phyloP scores from a whole-genome alignment of 129 eudicot genomes.

The Deinandra increscens region DNA sequence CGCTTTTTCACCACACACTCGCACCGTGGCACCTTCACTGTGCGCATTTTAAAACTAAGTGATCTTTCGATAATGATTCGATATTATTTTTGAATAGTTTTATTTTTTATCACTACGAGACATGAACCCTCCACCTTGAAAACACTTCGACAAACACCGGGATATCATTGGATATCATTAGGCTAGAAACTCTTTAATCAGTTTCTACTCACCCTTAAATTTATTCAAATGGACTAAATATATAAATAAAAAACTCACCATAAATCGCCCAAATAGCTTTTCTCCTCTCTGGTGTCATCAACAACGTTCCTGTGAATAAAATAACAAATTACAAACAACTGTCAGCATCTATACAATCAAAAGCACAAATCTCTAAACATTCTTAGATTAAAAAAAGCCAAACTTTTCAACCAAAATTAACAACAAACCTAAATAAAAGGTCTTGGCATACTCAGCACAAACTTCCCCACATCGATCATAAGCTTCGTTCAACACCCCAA shows the following conservation, averaged over 20 bases:
- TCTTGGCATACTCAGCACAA: constrained; percentile 98
- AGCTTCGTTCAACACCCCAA: constrained; percentile 77
- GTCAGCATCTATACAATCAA: not conserved
- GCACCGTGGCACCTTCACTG: too few relatives aligned
- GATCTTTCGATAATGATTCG: too few relatives aligned
- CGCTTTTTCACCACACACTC: too few relatives aligned
- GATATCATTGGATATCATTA: too few relatives aligned
- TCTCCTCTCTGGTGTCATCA: constrained; percentile 94
- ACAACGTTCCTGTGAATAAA: constrained; percentile 59
- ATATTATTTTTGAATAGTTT: too few relatives aligned
- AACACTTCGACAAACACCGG: too few relatives aligned
- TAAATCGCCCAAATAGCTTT: constrained; percentile 98
- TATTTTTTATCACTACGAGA: too few relatives aligned
- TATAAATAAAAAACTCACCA: constrained; percentile 43
- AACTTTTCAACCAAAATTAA: not conserved
- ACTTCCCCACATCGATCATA: constrained; percentile 98
- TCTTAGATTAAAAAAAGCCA: not conserved
- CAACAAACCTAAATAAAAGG: constrained; percentile 83
- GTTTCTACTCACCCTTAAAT: not conserved
- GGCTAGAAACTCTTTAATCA: too few relatives aligned
- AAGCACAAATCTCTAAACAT: constrained; percentile 1
- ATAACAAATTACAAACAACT: constrained; percentile 20
- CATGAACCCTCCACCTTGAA: too few relatives aligned
- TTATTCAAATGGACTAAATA: not conserved
- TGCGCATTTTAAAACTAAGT: too few relatives aligned